Percentiles rank a stretch among this genome's conserved stretches.
phyloP scores from a whole-genome alignment of 441 rosid species.

The Croton laevigatus region DNA sequence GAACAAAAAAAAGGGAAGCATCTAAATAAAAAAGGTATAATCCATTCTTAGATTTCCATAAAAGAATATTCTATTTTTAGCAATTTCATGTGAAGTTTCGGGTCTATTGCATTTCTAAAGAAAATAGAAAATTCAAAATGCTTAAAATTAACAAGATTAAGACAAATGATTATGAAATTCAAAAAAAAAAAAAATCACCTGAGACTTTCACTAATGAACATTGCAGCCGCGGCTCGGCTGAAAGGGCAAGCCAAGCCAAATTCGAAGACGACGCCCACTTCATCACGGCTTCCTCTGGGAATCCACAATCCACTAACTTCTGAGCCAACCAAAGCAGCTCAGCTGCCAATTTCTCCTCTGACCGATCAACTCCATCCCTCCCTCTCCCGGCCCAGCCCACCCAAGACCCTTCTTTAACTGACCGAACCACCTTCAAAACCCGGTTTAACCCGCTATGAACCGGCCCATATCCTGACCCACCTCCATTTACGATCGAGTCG shows the following conservation, averaged over 20 bases:
- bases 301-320: constrained; percentile 65
- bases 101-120: no score
- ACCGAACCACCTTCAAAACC: constrained; percentile 40
- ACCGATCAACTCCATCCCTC: constrained; percentile 36
- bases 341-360: constrained; percentile 75
- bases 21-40: neutral
- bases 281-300: constrained; percentile 60
- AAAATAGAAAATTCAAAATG: no score
- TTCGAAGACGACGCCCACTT: constrained; percentile 81
- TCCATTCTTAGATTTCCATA: no score
- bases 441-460: constrained; percentile 37
- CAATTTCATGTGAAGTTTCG: neutral
- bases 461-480: constrained; percentile 19
- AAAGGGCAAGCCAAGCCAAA: constrained; percentile 61
- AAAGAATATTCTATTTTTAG: neutral
- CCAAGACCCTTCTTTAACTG: constrained; percentile 38
- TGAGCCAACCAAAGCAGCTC: constrained; percentile 81
- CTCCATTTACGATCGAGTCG: constrained; percentile 17
- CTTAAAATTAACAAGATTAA: no score
- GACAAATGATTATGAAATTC: no score
- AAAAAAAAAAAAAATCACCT: constrained; percentile 29
- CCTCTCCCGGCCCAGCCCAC: constrained; percentile 27
- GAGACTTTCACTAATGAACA: constrained; percentile 60
- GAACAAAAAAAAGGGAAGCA: no score
- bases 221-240: constrained; percentile 71